A percentile compares a stretch with the other conserved stretches of the same genome.
These are phyloP conservation scores for Purpureocillium takamizusanense DNA, from an alignment of 2,329 filamentous ascomycete genomes.

Conservation along the genomic window DNA sequence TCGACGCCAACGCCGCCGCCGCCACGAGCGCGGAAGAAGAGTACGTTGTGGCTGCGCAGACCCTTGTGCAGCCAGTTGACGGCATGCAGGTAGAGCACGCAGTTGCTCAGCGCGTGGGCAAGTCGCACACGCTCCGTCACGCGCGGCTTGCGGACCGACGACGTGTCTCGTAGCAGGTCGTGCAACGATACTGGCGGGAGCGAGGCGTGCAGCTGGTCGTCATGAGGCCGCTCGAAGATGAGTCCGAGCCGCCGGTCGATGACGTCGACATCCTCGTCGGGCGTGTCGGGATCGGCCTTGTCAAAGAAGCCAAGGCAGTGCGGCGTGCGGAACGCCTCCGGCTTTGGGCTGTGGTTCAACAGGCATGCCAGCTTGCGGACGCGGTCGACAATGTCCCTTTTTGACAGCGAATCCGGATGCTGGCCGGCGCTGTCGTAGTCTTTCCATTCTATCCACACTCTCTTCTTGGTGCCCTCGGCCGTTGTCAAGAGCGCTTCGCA, in stretches of 20 bases:
- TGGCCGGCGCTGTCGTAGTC: constrained; percentile 31
- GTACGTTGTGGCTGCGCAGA: constrained; percentile 42
- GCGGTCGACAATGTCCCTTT: constrained; percentile 31
- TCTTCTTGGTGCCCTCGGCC: constrained; percentile 20
- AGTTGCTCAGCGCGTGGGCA: constrained; percentile 41
- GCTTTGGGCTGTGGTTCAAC: constrained; percentile 36
- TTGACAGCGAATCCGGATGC: constrained; percentile 26
- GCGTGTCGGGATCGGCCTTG: constrained; percentile 24
- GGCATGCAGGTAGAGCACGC: constrained; percentile 43
- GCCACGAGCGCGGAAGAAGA: constrained; percentile 33
- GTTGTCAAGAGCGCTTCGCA: constrained; percentile 30
- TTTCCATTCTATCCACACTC: constrained; percentile 43
- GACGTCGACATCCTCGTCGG: constrained; percentile 29
- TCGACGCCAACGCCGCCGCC: constrained; percentile 18
- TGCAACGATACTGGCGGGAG: constrained; percentile 36
- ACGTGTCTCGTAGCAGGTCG: constrained; percentile 29
- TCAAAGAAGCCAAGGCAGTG: constrained; percentile 43
- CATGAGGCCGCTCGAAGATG: constrained; percentile 40
- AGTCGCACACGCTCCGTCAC: constrained; percentile 42
- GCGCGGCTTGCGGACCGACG: constrained; percentile 30
- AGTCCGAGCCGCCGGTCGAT: constrained; percentile 39
- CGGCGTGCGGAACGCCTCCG: constrained; percentile 38
- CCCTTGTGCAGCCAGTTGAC: constrained; percentile 52
- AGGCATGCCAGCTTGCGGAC: constrained; percentile 38
- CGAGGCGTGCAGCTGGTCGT: constrained; percentile 22